Evolutionary conservation across 495 filamentous ascomycete genomes (phyloP).

Genomic region (Xylaria scruposa): DNA sequence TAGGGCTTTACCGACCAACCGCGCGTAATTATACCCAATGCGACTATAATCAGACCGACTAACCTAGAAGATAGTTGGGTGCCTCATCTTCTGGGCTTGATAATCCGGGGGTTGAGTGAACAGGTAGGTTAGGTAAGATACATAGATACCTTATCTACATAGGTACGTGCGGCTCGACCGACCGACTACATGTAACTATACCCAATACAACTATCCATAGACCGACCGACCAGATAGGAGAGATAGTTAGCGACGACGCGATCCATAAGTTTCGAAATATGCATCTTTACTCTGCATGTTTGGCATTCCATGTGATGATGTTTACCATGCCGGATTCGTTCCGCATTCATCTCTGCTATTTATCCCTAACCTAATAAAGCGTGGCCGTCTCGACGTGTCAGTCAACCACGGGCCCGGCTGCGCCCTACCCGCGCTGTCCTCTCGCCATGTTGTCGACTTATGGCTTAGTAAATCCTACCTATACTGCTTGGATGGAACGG

Average conservation of each 20-base stretch:
- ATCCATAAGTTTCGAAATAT: neutral
- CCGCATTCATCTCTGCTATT: neutral
- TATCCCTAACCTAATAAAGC: neutral
- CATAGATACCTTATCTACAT: neutral
- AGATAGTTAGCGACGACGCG: neutral
- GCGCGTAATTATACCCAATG: neutral
- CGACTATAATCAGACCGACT: neutral
- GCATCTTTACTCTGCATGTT: neutral
- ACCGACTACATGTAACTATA: neutral
- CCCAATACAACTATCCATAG: neutral
- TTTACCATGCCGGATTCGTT: conserved; percentile 2
- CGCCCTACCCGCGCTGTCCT: neutral
- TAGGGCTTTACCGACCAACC: neutral
- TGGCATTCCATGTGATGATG: conserved; percentile 1
- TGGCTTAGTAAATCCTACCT: neutral
- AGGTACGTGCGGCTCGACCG: neutral
- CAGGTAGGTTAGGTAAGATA: conserved; percentile 9
- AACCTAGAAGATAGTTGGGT: neutral
- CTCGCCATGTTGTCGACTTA: neutral
- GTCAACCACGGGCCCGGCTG: neutral
- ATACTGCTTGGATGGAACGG: neutral
- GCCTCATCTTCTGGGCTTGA: neutral
- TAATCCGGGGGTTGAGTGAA: neutral
- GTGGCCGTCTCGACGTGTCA: conserved; percentile 16
- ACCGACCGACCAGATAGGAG: neutral